phyloP scores from a whole-genome alignment of 1,139 yeast genomes.

The Protomyces pachydermus region DNA sequence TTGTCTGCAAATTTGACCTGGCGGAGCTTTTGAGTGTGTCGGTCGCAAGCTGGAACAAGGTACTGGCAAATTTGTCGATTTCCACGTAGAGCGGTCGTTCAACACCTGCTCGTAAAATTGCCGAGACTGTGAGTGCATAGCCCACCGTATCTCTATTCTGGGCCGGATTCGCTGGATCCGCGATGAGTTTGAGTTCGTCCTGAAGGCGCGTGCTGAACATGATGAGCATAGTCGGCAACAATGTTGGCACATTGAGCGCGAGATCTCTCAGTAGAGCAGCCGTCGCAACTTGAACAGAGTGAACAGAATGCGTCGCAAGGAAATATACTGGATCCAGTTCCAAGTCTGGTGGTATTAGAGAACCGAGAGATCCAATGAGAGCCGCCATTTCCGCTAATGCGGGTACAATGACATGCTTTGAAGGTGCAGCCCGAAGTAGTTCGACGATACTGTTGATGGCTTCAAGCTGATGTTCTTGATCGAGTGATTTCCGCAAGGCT shows the following conservation, averaged over 20 bases:
- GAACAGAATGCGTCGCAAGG: conserved; percentile 34
- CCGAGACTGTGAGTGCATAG: conserved; percentile 36
- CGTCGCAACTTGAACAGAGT: conserved; percentile 34
- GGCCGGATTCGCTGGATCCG: conserved; percentile 29
- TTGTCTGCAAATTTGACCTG: conserved; percentile 8
- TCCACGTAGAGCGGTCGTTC: conserved; percentile 39
- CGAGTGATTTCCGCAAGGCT: conserved; percentile 37
- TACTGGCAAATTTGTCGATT: conserved; percentile 37
- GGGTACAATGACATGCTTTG: conserved; percentile 36
- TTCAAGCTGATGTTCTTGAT: conserved; percentile 39
- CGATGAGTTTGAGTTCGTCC: conserved; percentile 35
- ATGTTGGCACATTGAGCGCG: conserved; percentile 35
- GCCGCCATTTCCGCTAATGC: conserved; percentile 36
- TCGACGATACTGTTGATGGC: conserved; percentile 36
- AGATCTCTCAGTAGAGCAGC: conserved; percentile 29
- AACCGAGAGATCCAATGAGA: conserved; percentile 37
- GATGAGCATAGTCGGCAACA: conserved; percentile 35
- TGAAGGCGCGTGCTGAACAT: conserved; percentile 35
- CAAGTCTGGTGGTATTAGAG: conserved; percentile 36
- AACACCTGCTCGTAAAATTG: conserved; percentile 37
- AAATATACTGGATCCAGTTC: conserved; percentile 29
- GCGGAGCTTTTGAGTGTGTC: conserved; percentile 21
- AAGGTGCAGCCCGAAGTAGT: conserved; percentile 36
- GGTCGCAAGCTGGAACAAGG: conserved; percentile 38
- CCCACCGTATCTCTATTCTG: conserved; percentile 36